Conservation (phyloP, 2,329 filamentous ascomycete genomes). For the Aureobasidium sp. region DNA sequence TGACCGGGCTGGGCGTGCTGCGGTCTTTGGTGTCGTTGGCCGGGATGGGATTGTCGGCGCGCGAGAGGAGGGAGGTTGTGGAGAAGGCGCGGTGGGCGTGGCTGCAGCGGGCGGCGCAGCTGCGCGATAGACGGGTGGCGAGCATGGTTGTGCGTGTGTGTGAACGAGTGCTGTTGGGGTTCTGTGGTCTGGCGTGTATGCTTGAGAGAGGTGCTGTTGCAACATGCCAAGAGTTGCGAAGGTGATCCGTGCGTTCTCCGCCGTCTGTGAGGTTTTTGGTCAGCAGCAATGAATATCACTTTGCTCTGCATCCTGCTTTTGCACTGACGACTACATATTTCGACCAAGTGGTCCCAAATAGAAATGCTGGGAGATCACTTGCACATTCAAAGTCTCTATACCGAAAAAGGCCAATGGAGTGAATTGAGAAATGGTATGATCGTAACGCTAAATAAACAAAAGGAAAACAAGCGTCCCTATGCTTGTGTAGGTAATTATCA, state of each 20-base stretch:
- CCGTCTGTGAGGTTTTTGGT: constrained; percentile 4
- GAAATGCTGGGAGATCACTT: no score
- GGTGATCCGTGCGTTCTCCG: constrained; percentile 1
- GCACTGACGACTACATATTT: not conserved
- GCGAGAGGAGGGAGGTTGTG: constrained; percentile 16
- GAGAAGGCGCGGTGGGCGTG: constrained; percentile 19
- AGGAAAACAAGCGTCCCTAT: not conserved
- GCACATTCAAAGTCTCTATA: no score
- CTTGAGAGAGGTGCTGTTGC: not conserved
- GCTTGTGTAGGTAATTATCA: not conserved
- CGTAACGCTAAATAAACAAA: not conserved
- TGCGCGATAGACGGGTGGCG: not conserved
- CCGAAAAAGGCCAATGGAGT: no score
- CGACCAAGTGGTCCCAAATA: no score
- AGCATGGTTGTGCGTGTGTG: constrained; percentile 5
- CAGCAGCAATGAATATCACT: not conserved
- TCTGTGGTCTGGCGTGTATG: not conserved
- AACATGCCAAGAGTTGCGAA: not conserved
- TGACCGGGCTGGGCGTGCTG: constrained; percentile 39
- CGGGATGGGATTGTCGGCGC: constrained; percentile 43
- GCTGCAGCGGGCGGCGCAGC: constrained; percentile 1
- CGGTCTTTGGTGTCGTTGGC: constrained; percentile 56
- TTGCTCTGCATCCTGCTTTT: not conserved
- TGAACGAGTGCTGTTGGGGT: not conserved
- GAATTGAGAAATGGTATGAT: not conserved